Percentiles rank a stretch among this genome's conserved stretches.
Evolutionary conservation across 495 filamentous ascomycete genomes (phyloP).

Genomic region (Oidiodendron maius): DNA sequence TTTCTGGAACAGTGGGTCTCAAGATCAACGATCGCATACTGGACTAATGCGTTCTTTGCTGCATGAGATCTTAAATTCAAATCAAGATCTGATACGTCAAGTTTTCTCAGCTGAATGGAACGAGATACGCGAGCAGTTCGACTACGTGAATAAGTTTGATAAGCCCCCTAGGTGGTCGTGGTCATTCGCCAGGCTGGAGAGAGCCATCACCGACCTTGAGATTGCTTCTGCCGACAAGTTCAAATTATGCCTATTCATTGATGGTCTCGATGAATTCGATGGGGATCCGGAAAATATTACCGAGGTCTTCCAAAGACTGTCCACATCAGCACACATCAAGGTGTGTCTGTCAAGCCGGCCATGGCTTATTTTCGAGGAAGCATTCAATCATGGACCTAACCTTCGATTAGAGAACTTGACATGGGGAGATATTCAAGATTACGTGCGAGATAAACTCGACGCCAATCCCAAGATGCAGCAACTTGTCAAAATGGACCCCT

Average conservation of each 20-base stretch:
- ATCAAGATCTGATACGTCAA: constrained; percentile 9
- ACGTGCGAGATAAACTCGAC: constrained; percentile 3
- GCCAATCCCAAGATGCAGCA: background rate
- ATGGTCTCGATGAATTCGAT: constrained; percentile 7
- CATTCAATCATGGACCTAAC: background rate
- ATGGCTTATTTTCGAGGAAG: constrained; percentile 22
- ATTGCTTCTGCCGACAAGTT: no score
- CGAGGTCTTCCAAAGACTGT: constrained; percentile 6
- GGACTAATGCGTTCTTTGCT: constrained; percentile 26
- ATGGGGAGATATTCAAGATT: constrained; percentile 1
- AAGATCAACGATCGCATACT: constrained; percentile 20
- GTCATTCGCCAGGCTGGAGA: no score
- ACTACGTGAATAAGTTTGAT: no score
- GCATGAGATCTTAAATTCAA: constrained; percentile 13
- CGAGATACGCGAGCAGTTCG: no score
- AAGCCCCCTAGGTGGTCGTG: no score
- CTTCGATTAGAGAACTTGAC: background rate
- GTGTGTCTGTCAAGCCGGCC: constrained; percentile 30
- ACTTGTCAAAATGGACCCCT: background rate
- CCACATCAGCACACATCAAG: constrained; percentile 17
- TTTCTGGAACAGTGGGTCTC: constrained; percentile 33
- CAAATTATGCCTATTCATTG: background rate
- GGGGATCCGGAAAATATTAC: constrained; percentile 21
- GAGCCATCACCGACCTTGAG: no score
- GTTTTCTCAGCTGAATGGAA: background rate